Base-by-base conservation (phyloP, 208 protist species). In the Vickermania ingenoplastis region DNA sequence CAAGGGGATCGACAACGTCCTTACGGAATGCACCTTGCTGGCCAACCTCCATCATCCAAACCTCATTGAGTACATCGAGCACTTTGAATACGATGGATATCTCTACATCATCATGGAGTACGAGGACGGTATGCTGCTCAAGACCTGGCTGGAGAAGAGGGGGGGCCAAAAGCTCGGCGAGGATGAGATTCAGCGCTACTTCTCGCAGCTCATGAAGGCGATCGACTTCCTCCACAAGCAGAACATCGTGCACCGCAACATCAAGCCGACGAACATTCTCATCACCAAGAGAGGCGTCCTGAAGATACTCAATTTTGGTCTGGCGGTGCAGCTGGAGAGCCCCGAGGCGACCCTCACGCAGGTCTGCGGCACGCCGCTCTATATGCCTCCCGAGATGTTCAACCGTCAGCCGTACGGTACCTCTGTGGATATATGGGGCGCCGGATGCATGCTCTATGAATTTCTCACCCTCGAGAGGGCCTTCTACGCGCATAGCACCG, bases 291-390 rank as follows among this genome's bases (percentile, higher is more conserved):
- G 77, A 61, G 71, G 87, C 55, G 78, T 93, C 13, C 82, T 97
- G 24, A 97, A 97, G 65, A 69, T 97, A 3, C 86, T 88, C 22
- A 88, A 95, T 69, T 95, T 96, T 66, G 92, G 92, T n/a, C 91
- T 97, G 26, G 82, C 85, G 26, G 94, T 81, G 2, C 77, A 95
- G 7, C 64, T 97, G 25, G 75, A 89, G 63, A 87, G 75, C 70
- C 94, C 89, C 13, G 67, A 93, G 23, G 82, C 77, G 0, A 91
- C 94, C 86, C 88, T 88, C 21, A 80, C 82, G 41, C 97, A 92
- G 21, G 85, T 96, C 75, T 95, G 96, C 29, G 96, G 96, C 5
- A 97, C 96, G 24, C 96, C 96, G 28, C 97, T 94, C 67, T 98
- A 97, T 71, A 91, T 97, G 61, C 92, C 84, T 0, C 96, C 94